Percentiles rank a stretch among this genome's conserved stretches.
phyloP scores from a whole-genome alignment of 306 rosid species.

The Quercus berberidifolia region DNA sequence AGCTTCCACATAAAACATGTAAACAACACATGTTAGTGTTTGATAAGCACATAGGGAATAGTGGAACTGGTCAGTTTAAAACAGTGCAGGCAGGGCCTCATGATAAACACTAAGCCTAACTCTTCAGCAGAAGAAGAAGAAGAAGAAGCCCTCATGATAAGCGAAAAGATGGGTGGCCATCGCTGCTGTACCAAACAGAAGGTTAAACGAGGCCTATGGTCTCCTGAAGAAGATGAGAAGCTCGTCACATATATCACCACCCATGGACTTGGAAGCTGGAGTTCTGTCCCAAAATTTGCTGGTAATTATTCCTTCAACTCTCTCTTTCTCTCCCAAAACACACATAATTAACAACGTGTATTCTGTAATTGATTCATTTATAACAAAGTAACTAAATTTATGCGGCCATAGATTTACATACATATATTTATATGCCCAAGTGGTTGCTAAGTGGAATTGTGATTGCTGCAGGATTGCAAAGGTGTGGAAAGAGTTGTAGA shows the following conservation, averaged over 20 bases:
- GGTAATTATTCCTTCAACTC: constrained; percentile 4
- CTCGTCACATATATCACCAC: constrained; percentile 39
- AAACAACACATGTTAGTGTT: not conserved
- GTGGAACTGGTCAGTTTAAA: constrained; percentile 4
- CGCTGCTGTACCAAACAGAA: constrained; percentile 52
- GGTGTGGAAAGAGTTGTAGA: constrained; percentile 60
- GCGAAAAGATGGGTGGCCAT: constrained; percentile 19
- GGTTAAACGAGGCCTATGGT: constrained; percentile 57
- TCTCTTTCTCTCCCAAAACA: not conserved
- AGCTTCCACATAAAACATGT: not conserved
- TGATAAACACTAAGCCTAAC: not conserved
- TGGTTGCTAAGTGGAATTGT: not conserved
- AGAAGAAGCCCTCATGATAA: not conserved
- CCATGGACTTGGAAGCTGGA: constrained; percentile 54
- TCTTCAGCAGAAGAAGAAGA: not conserved
- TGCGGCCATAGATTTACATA: no score
- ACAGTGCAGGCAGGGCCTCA: constrained; percentile 1
- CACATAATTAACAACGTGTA: no score
- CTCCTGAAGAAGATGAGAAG: constrained; percentile 62
- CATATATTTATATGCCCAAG: no score
- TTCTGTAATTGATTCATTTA: no score
- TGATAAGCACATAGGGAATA: not conserved
- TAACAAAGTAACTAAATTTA: no score
- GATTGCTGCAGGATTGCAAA: constrained; percentile 36
- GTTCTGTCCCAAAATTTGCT: constrained; percentile 56